Evolutionary conservation across 148 eudicot genomes (phyloP).

Genomic region (Pouteria glomerata): DNA sequence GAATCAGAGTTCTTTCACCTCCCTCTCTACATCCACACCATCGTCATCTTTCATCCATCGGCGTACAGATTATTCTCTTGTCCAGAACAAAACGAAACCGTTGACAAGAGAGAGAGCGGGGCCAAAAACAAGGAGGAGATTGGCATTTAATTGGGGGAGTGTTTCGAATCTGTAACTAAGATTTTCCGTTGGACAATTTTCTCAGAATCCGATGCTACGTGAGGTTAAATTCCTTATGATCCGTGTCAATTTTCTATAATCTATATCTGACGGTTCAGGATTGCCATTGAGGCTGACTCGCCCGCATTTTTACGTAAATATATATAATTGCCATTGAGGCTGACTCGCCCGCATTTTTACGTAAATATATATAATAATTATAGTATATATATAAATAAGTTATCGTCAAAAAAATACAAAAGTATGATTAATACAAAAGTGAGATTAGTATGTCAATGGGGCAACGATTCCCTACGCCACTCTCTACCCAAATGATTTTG

Average conservation of each 20-base stretch:
- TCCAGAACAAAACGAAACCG: background rate
- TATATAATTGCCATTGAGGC: background rate
- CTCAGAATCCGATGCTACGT: background rate
- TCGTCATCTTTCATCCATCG: background rate
- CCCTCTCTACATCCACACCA: background rate
- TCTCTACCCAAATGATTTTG: too few species aligned
- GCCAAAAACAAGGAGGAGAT: background rate
- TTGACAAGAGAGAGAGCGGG: slow-evolving; percentile 8
- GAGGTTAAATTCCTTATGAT: background rate
- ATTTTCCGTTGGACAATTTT: background rate
- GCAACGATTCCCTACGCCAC: too few species aligned
- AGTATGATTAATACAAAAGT: too few species aligned
- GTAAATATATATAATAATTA: too few species aligned
- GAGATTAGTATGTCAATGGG: too few species aligned
- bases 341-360: too few species aligned
- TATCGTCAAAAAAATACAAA: too few species aligned
- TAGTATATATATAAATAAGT: too few species aligned
- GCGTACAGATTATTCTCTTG: slow-evolving; percentile 1
- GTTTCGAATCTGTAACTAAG: background rate
- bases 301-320: too few species aligned
- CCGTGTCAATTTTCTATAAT: background rate
- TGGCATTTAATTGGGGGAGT: background rate
- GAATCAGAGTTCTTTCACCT: background rate
- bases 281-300: background rate
- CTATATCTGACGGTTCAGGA: background rate